Conservation (phyloP, 305 asterid genomes). For the Fraxinus sp. region DNA sequence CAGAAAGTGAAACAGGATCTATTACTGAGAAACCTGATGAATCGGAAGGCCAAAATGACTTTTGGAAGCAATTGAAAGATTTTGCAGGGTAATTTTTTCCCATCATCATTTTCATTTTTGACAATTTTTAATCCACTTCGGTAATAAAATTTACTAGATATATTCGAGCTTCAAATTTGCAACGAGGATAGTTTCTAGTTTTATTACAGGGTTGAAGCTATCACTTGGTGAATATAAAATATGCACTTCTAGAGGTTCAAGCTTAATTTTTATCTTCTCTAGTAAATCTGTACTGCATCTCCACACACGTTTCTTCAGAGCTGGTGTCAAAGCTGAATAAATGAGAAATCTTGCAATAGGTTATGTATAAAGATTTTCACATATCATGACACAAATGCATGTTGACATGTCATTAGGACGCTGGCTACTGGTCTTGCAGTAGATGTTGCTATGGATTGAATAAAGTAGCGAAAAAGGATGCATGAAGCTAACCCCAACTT, state of each 20-base stretch:
- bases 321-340: neutral
- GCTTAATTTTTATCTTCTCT: neutral
- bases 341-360: neutral
- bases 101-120: constrained; percentile 8
- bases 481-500: neutral
- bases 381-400: neutral
- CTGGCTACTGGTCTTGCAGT: neutral
- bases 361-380: neutral
- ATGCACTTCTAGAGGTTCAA: neutral
- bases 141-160: neutral
- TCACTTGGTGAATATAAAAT: neutral
- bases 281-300: neutral
- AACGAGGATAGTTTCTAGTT: neutral
- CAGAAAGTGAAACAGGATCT: constrained; percentile 40
- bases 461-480: neutral
- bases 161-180: neutral
- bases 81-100: constrained; percentile 68
- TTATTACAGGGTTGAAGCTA: neutral
- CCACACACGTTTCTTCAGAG: neutral
- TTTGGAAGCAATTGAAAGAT: constrained; percentile 78
- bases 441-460: neutral
- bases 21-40: constrained; percentile 39
- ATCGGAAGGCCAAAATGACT: constrained; percentile 55
- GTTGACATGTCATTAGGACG: neutral
- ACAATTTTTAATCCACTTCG: neutral